A percentile compares a stretch with the other conserved stretches of the same genome.
Conservation (phyloP, 2,329 filamentous ascomycete species). For the Fusarium goolgardi region DNA sequence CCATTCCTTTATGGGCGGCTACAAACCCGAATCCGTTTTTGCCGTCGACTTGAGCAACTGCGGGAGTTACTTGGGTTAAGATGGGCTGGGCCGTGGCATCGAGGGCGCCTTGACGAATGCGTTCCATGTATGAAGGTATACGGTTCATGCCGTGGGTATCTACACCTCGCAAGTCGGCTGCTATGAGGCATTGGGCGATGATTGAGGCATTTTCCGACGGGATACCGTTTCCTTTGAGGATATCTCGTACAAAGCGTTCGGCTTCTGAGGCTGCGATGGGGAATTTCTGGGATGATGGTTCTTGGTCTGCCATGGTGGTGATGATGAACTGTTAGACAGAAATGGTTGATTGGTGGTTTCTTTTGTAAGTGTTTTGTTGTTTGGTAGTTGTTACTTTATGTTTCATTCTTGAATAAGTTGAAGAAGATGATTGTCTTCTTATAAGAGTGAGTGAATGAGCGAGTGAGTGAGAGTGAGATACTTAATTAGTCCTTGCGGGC, state of each 20-base stretch:
- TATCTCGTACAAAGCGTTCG: slow-evolving; percentile 60
- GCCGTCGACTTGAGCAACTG: slow-evolving; percentile 74
- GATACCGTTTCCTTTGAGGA: slow-evolving; percentile 72
- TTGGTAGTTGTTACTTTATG: background rate
- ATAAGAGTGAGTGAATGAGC: background rate
- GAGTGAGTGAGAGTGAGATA: background rate
- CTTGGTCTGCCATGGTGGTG: slow-evolving; percentile 31
- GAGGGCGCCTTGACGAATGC: slow-evolving; percentile 76
- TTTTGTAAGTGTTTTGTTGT: background rate
- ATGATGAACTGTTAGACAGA: background rate
- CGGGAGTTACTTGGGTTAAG: slow-evolving; percentile 73
- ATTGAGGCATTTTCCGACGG: slow-evolving; percentile 67
- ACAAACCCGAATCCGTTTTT: slow-evolving; percentile 82
- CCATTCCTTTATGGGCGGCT: slow-evolving; percentile 74
- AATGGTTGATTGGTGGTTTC: background rate
- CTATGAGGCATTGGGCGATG: slow-evolving; percentile 75
- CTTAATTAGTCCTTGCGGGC: slow-evolving; percentile 3
- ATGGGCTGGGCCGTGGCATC: slow-evolving; percentile 69
- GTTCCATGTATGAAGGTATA: slow-evolving; percentile 80
- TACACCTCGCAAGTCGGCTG: slow-evolving; percentile 80
- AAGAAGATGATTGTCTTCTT: background rate
- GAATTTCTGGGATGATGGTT: slow-evolving; percentile 35
- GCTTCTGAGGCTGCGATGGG: slow-evolving; percentile 56
- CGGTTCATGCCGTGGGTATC: slow-evolving; percentile 83
- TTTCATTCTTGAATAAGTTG: background rate